Evolutionary conservation across 2,329 filamentous ascomycete genomes (phyloP), one percentile per base, ranked within the genome.

Genomic region (Pseudonectria foliicola): DNA sequence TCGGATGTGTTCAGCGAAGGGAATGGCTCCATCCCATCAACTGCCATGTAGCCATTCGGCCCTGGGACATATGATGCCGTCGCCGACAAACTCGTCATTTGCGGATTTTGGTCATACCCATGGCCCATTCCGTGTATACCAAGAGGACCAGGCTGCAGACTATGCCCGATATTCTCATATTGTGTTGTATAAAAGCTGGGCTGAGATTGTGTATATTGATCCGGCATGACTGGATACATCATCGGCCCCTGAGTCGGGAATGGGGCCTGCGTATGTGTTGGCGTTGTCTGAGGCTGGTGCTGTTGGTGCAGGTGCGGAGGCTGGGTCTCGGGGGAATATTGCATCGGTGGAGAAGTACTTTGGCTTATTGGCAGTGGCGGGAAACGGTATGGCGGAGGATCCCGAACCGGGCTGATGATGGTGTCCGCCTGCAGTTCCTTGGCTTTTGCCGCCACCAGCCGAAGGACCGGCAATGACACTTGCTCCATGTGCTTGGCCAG

Each of bases 401-500:
- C 75, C 46, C 80, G 77, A 3, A 83, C 68, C 1, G 80, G 80
- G 51, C 78, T 83, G 56, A 84, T 80, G 44, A 82, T 67, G 14
- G 77, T 82, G 47, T 83, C 76, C 7, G 69, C 67, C 15, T 72
- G 66, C 13, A 81, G 61, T 31, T 69, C 64, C 41, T 62, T 68
- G 26, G 61, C 59, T 34, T 49, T 60, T 25, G 51, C 55, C 5
- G 67, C 67, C 4, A 80, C 75, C 3, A 81, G 66, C 12, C 67
- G 64, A 37, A 94, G 67, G 23, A 95, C 76, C 0, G 89, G 88
- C 53, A 95, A 74, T 50, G 85, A 85, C 53, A 95, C 84, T 46
- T 87, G 80, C 59, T 95, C 87, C 87, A 95, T 92, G 57, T 95
- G 89, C 59, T 90, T 90, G 32, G 87, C 87, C 55, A 95, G 63